A percentile compares a stretch with the other conserved stretches of the same genome.
phyloP scores from a whole-genome alignment of 805 yeast genomes.

The Jamesozyma rosinii region DNA sequence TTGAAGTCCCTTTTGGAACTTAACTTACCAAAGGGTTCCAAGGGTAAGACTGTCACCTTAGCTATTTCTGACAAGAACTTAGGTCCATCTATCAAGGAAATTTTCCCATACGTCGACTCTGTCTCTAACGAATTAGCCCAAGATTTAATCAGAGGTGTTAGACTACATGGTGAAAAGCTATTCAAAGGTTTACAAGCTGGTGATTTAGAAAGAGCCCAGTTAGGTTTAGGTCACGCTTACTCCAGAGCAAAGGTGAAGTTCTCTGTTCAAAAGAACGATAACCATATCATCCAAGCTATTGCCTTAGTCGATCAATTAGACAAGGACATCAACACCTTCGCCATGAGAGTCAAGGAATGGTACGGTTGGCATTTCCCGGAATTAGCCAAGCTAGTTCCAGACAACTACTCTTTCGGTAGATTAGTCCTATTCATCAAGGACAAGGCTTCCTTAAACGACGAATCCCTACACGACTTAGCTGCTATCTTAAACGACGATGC shows the following conservation, averaged over 20 bases:
- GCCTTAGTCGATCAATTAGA: slow-evolving; percentile 95
- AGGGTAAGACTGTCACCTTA: slow-evolving; percentile 54
- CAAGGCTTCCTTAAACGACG: slow-evolving; percentile 73
- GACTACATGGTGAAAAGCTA: slow-evolving; percentile 81
- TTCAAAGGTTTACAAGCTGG: slow-evolving; percentile 88
- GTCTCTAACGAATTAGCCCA: slow-evolving; percentile 85
- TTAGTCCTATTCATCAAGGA: slow-evolving; percentile 76
- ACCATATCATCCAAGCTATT: slow-evolving; percentile 97
- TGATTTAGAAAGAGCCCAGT: slow-evolving; percentile 94
- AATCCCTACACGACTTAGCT: slow-evolving; percentile 81
- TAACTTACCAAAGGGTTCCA: slow-evolving; percentile 72
- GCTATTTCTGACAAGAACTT: slow-evolving; percentile 92
- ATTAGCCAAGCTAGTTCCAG: slow-evolving; percentile 82
- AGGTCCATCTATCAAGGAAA: slow-evolving; percentile 94
- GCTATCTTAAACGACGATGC: slow-evolving; percentile 82
- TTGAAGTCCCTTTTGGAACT: slow-evolving; percentile 82
- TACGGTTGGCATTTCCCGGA: slow-evolving; percentile 99
- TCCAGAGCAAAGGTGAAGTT: slow-evolving; percentile 98
- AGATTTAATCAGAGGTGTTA: slow-evolving; percentile 89
- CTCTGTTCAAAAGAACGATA: slow-evolving; percentile 95
- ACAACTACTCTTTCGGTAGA: slow-evolving; percentile 78
- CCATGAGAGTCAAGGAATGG: slow-evolving; percentile 98
- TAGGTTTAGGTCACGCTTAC: slow-evolving; percentile 98
- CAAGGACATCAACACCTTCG: slow-evolving; percentile 93
- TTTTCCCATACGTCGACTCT: slow-evolving; percentile 82